Percentiles rank a stretch among this genome's conserved stretches.
Evolutionary conservation across 768 basidiomycete genomes (phyloP).

Genomic region (Serendipita sp.): DNA sequence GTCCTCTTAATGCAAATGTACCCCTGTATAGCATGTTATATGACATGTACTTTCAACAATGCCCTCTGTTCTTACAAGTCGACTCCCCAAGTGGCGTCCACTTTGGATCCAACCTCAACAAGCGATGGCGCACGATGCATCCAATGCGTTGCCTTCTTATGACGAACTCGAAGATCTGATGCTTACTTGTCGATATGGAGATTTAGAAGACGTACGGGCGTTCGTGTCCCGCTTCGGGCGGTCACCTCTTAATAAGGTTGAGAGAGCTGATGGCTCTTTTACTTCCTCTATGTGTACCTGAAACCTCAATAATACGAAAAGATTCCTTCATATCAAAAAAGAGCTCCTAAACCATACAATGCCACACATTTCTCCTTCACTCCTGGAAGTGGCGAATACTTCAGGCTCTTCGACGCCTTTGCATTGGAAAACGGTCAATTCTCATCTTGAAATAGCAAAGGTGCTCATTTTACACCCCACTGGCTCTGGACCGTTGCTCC

Average conservation of each 20-base stretch:
- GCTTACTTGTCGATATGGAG: conserved; percentile 76
- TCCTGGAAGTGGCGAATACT: conserved; percentile 48
- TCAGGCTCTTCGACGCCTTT: conserved; percentile 61
- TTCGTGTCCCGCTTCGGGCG: conserved; percentile 48
- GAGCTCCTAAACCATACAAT: conserved; percentile 66
- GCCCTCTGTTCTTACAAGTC: too few species aligned
- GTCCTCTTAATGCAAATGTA: background rate
- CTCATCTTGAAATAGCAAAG: conserved; percentile 48
- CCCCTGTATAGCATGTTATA: too few species aligned
- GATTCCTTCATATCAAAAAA: conserved; percentile 27
- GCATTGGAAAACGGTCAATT: conserved; percentile 85
- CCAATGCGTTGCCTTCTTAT: conserved; percentile 14
- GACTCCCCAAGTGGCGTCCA: too few species aligned
- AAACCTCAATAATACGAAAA: background rate
- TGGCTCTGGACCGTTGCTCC: conserved; percentile 43
- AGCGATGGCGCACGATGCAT: background rate
- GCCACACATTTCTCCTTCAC: conserved; percentile 34
- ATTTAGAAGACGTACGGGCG: conserved; percentile 56
- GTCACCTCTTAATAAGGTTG: conserved; percentile 28
- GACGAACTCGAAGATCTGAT: conserved; percentile 50
- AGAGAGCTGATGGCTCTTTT: conserved; percentile 15
- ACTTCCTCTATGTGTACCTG: conserved; percentile 7
- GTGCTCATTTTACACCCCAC: conserved; percentile 39
- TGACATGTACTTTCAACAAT: too few species aligned
- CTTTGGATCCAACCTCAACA: too few species aligned